A percentile compares a stretch with the other conserved stretches of the same genome.
Conservation (phyloP, 768 basidiomycete genomes). For the Hortiboletus campestris region DNA sequence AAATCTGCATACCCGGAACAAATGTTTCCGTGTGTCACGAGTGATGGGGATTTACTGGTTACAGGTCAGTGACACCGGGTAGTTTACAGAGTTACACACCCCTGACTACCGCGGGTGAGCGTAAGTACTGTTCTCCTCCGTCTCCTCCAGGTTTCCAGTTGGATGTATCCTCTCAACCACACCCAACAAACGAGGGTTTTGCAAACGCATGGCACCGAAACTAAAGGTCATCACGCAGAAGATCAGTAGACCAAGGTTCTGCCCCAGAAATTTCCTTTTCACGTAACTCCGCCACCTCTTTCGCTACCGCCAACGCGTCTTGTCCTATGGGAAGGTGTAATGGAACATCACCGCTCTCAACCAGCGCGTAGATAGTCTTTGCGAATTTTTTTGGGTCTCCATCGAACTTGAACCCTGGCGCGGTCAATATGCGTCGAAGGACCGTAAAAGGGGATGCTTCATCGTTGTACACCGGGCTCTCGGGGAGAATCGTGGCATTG, state of each 20-base stretch:
- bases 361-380: slow-evolving; percentile 6
- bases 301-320: slow-evolving; percentile 5
- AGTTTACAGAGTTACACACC: too few relatives aligned
- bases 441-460: neutral
- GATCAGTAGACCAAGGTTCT: slow-evolving; percentile 8
- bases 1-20: too few relatives aligned
- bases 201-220: neutral
- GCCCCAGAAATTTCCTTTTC: slow-evolving; percentile 3
- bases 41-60: too few relatives aligned
- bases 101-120: too few relatives aligned
- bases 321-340: slow-evolving; percentile 10
- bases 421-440: neutral
- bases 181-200: too few relatives aligned
- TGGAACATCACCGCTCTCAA: slow-evolving; percentile 7
- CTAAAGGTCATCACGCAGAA: slow-evolving; percentile 4
- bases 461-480: slow-evolving; percentile 8
- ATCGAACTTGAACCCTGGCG: neutral
- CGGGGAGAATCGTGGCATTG: neutral
- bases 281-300: neutral
- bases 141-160: too few relatives aligned
- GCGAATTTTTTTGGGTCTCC: slow-evolving; percentile 15
- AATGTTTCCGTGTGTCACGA: too few relatives aligned
- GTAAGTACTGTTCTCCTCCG: too few relatives aligned
- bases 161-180: neutral
- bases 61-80: too few relatives aligned